Evolutionary conservation across 805 yeast species (phyloP), one percentile per base, ranked within the genome.

Genomic region (Cyberlindnera mrakii): DNA sequence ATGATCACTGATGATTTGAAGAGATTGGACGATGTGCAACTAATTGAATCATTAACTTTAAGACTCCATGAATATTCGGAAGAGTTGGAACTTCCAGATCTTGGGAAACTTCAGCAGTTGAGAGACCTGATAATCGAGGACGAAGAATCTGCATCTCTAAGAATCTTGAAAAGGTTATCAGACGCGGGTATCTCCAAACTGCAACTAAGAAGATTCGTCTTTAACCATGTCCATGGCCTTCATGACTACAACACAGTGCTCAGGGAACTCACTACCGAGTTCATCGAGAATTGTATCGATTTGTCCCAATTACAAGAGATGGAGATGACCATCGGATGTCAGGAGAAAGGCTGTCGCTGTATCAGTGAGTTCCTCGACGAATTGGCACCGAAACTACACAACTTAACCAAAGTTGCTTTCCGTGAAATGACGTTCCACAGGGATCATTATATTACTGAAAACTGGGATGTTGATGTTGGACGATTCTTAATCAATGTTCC

Each of bases 281-380:
- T 66, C 37, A 40, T 75, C 2, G 55, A 56, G 9, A 41, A 57
- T 3, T 50, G 63, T 3, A 47, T 68, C 23, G 62, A 71, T 35
- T 45, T 65, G 8, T 33, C 47, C 0, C 15, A 39, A 2, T 39
- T 77, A 15, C 55, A 61, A 37, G 66, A 65, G 31, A 55, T 83
- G 36, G 83, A 80, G 50, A 47, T 82, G 16, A 64, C 65, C 6
- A 53, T 78, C 25, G 83, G 83, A 1, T 78, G 86, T 53, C 75
- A 74, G 46, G 66, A 69, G 18, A 53, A 62, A 25, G 60, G 57
- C 0, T 70, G 77, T 48, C 66, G 65, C 8, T 80, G 85, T 51
- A 53, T 76, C 9, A 60, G 64, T 10, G 66, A 59, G 4, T 74
- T 78, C 44, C 50, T 69, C 6, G 59, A 65, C 25, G 55, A 56